Conservation (phyloP, 495 filamentous ascomycete species). For the Cercophora newfieldiana region DNA sequence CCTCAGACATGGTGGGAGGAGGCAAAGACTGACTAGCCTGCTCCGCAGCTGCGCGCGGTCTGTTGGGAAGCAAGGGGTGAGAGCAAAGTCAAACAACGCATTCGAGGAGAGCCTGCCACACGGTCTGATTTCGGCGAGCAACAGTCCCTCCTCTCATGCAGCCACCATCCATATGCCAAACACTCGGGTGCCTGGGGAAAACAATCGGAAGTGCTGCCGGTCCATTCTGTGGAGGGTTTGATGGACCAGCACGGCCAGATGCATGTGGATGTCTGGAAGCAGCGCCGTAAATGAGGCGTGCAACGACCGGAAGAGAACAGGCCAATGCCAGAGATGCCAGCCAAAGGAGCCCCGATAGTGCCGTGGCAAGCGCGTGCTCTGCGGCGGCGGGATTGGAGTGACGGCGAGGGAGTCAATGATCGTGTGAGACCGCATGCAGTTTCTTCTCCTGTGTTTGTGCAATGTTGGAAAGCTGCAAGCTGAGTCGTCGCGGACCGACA, state of each 20-base stretch:
- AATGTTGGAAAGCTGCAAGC: conserved; percentile 13
- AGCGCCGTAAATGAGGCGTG: conserved; percentile 12
- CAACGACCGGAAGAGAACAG: not conserved
- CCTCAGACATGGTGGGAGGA: not conserved
- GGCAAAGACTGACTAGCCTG: not conserved
- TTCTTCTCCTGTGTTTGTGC: conserved; percentile 10
- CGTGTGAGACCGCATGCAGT: not conserved
- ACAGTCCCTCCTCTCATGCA: conserved; percentile 1
- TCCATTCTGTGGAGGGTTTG: not conserved
- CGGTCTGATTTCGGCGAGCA: conserved; percentile 15
- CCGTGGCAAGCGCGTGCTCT: not conserved
- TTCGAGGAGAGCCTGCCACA: not conserved
- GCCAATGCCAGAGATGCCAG: conserved; percentile 7
- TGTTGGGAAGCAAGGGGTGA: not conserved
- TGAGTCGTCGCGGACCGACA: not conserved
- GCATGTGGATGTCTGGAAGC: not conserved
- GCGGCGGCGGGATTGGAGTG: conserved; percentile 2
- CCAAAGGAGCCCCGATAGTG: not conserved
- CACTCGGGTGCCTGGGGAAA: conserved; percentile 1
- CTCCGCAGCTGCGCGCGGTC: not conserved
- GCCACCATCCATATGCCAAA: conserved; percentile 13
- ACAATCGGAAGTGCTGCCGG: conserved; percentile 2
- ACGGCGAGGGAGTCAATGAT: conserved; percentile 8
- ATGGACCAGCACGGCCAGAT: conserved; percentile 1
- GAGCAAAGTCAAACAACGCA: not conserved